Evolutionary conservation across 768 basidiomycete species (phyloP).

Genomic region (Collybiopsis confluens): DNA sequence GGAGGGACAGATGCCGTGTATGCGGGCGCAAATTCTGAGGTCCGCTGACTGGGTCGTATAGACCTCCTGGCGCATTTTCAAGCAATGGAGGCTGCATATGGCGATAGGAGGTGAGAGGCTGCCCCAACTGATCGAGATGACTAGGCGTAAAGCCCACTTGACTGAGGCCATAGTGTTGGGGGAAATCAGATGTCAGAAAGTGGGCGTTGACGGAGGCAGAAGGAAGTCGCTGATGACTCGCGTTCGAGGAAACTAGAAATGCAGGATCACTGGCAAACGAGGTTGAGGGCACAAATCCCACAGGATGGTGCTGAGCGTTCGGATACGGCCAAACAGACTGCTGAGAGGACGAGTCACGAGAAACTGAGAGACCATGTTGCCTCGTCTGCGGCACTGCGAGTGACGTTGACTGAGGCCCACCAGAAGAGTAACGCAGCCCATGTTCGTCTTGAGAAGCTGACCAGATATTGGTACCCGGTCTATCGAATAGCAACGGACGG

Average conservation of each 20-base stretch:
- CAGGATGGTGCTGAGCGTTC: neutral
- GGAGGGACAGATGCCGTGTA: conserved; percentile 23
- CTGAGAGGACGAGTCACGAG: conserved; percentile 2
- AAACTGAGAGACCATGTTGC: neutral
- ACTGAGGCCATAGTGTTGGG: neutral
- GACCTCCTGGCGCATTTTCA: neutral
- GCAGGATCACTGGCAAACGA: neutral
- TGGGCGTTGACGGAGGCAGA: neutral
- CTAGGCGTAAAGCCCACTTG: neutral
- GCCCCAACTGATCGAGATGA: neutral
- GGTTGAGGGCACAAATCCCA: neutral
- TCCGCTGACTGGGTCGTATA: conserved; percentile 5
- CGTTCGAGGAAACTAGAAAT: neutral
- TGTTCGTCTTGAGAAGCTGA: conserved; percentile 53
- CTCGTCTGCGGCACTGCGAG: neutral
- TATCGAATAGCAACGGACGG: conserved; percentile 49
- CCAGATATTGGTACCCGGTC: conserved; percentile 61
- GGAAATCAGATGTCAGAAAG: neutral
- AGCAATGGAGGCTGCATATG: neutral
- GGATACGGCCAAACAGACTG: neutral
- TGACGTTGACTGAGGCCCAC: neutral
- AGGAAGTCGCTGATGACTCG: neutral
- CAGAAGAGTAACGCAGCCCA: conserved; percentile 18
- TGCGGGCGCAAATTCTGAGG: conserved; percentile 16
- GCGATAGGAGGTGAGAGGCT: neutral